phyloP scores from a whole-genome alignment of 2,329 filamentous ascomycete genomes.

The Curvularia sp. region DNA sequence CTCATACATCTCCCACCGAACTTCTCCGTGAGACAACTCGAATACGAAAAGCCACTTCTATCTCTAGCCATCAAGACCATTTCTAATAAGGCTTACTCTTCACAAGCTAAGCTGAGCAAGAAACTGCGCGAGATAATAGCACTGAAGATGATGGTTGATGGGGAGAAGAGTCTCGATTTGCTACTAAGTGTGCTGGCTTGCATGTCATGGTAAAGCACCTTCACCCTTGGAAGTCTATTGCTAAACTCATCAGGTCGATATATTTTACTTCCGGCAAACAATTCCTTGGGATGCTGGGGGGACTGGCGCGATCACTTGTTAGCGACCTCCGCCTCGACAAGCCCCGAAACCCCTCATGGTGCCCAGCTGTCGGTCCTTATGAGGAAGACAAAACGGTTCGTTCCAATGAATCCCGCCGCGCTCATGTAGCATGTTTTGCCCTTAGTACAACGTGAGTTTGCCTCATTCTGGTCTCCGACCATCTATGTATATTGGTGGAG shows the following conservation, averaged over 20 bases:
- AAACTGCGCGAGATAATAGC: conserved; percentile 27
- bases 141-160: conserved; percentile 30
- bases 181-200: conserved; percentile 31
- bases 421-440: conserved; percentile 59
- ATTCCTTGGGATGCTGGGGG: conserved; percentile 26
- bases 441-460: conserved; percentile 50
- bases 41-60: conserved; percentile 19
- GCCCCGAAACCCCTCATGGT: conserved; percentile 15
- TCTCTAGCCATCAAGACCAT: conserved; percentile 29
- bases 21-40: conserved; percentile 16
- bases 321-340: conserved; percentile 33
- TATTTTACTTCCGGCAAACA: conserved; percentile 29
- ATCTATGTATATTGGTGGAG: not conserved
- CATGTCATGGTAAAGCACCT: conserved; percentile 26
- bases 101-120: conserved; percentile 28
- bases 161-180: conserved; percentile 34
- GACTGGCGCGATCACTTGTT: conserved; percentile 26
- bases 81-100: conserved; percentile 20
- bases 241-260: conserved; percentile 21
- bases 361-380: conserved; percentile 13
- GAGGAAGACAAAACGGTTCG: conserved; percentile 11
- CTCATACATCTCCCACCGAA: conserved; percentile 19
- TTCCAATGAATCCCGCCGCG: conserved; percentile 61
- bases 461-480: not conserved
- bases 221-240: not conserved